Percentiles rank a stretch among this genome's conserved stretches.
phyloP scores from a whole-genome alignment of 1,284 basidiomycete genomes.

The Irpex sp. region DNA sequence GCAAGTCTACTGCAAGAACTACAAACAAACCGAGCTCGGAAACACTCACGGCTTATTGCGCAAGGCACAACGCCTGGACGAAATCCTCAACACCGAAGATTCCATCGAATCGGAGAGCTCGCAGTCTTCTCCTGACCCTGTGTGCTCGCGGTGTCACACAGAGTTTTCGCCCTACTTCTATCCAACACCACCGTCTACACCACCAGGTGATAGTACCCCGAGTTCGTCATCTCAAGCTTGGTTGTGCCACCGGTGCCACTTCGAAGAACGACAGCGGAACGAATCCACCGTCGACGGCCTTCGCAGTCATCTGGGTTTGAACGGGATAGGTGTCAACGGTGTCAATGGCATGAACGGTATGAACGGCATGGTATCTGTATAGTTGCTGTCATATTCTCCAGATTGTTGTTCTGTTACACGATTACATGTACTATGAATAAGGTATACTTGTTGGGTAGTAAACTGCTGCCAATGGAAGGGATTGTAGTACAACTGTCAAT shows the following conservation, averaged over 20 bases:
- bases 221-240: slow-evolving; percentile 25
- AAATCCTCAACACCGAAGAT: slow-evolving; percentile 39
- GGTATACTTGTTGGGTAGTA: slow-evolving; percentile 19
- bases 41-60: slow-evolving; percentile 81
- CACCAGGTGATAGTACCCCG: slow-evolving; percentile 10
- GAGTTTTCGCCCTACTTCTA: slow-evolving; percentile 40
- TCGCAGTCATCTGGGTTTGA: not conserved
- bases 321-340: not conserved
- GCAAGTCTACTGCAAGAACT: slow-evolving; percentile 79
- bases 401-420: slow-evolving; percentile 13
- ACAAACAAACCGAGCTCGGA: slow-evolving; percentile 73
- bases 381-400: not conserved
- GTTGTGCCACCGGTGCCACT: slow-evolving; percentile 60
- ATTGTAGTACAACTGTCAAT: slow-evolving; percentile 16
- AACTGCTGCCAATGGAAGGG: slow-evolving; percentile 12
- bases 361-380: slow-evolving; percentile 7
- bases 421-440: slow-evolving; percentile 36
- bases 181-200: slow-evolving; percentile 19
- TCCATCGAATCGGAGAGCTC: slow-evolving; percentile 13
- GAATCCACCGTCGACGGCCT: not conserved
- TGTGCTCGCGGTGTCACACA: slow-evolving; percentile 34
- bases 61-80: slow-evolving; percentile 81
- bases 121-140: slow-evolving; percentile 21
- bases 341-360: slow-evolving; percentile 6
- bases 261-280: slow-evolving; percentile 18